Evolutionary conservation across 163 green algal species (phyloP).

Genomic region (Scenedesmus sp.): DNA sequence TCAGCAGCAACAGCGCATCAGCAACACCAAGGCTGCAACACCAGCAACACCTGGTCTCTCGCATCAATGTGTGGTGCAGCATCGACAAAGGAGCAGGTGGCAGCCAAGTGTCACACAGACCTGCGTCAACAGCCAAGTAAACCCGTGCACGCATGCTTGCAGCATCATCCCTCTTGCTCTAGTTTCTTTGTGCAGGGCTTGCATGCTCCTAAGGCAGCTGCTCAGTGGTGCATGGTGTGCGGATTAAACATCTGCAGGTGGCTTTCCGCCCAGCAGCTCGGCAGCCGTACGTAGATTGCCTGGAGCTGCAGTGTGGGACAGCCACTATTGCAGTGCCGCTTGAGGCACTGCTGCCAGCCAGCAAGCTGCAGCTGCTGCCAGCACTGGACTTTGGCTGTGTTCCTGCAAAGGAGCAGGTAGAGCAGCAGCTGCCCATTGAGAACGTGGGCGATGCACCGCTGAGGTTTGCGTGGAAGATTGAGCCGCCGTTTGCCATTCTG

Average conservation of each 20-base stretch:
- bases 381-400: slow-evolving; percentile 73
- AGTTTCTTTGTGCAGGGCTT: background rate
- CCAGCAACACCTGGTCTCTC: background rate
- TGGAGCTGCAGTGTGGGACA: slow-evolving; percentile 67
- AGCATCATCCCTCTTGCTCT: background rate
- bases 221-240: background rate
- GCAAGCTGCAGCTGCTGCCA: slow-evolving; percentile 61
- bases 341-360: slow-evolving; percentile 53
- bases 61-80: background rate
- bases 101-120: background rate
- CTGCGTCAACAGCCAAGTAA: background rate
- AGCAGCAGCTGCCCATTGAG: slow-evolving; percentile 52
- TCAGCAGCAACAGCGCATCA: slow-evolving; percentile 23
- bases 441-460: slow-evolving; percentile 76
- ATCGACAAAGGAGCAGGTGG: background rate
- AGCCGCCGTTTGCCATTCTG: slow-evolving; percentile 70
- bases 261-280: slow-evolving; percentile 71
- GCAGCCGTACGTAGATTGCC: slow-evolving; percentile 71
- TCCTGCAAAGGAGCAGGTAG: slow-evolving; percentile 59
- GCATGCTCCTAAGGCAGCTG: background rate
- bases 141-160: background rate
- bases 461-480: slow-evolving; percentile 67
- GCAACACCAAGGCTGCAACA: background rate
- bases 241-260: slow-evolving; percentile 55
- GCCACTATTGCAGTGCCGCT: slow-evolving; percentile 60